Conservation (phyloP, 169 alveolate species). For the Plasmodium berghei region DNA sequence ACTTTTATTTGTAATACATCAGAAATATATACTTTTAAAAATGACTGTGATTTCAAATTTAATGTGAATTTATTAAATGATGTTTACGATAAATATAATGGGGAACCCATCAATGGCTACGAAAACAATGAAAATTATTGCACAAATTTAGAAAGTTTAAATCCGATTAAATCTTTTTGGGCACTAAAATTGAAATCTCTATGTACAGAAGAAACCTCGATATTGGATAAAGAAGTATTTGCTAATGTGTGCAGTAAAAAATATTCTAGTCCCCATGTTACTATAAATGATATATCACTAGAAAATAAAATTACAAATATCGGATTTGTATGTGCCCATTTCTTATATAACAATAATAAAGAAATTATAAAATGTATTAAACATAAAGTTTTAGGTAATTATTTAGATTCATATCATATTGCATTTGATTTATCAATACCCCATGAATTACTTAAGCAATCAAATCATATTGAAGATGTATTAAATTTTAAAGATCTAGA, state of each 20-base stretch:
- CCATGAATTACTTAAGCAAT: constrained; percentile 48
- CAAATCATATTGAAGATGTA: constrained; percentile 26
- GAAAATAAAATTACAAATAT: constrained; percentile 22
- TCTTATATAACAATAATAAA: constrained; percentile 56
- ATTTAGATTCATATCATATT: constrained; percentile 63
- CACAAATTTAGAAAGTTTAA: constrained; percentile 51
- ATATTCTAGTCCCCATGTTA: constrained; percentile 40
- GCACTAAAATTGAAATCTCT: constrained; percentile 49
- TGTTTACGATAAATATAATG: constrained; percentile 56
- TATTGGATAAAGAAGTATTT: constrained; percentile 65
- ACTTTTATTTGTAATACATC: constrained; percentile 1
- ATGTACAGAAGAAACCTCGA: constrained; percentile 74
- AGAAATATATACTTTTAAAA: constrained; percentile 10
- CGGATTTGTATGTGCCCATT: constrained; percentile 76
- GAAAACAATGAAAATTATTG: constrained; percentile 29
- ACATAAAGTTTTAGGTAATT: constrained; percentile 38
- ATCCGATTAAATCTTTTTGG: constrained; percentile 51
- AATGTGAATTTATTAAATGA: constrained; percentile 11
- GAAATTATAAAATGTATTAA: constrained; percentile 73
- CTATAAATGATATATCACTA: constrained; percentile 17
- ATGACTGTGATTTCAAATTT: constrained; percentile 53
- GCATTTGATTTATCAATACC: constrained; percentile 70
- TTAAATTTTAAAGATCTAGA: constrained; percentile 56
- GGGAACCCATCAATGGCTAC: not conserved
- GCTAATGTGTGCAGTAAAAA: constrained; percentile 45